phyloP scores from a whole-genome alignment of 2,329 filamentous ascomycete genomes.

The Colletotrichum ledebouriae region DNA sequence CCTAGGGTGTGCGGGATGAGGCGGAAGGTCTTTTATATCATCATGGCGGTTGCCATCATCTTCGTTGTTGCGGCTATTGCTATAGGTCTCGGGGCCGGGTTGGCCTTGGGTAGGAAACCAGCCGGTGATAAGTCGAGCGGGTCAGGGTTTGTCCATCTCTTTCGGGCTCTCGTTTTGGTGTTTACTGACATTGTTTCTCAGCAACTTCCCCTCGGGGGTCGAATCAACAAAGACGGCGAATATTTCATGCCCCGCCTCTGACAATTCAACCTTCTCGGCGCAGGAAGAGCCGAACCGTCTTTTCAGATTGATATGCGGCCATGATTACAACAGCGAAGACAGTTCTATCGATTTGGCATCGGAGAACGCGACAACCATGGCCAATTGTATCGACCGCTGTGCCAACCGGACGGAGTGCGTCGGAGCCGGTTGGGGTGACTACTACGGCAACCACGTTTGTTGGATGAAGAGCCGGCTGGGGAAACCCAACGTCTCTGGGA shows the following conservation, averaged over 20 bases:
- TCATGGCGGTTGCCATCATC: conserved; percentile 42
- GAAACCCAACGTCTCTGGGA: conserved; percentile 23
- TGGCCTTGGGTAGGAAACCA: conserved; percentile 41
- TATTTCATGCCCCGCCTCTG: conserved; percentile 42
- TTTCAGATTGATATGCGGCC: conserved; percentile 43
- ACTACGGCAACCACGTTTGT: conserved; percentile 42
- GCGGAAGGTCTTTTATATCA: conserved; percentile 44
- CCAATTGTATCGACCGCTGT: conserved; percentile 46
- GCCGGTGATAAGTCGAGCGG: background rate
- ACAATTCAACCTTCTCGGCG: conserved; percentile 39
- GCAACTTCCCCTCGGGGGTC: conserved; percentile 3
- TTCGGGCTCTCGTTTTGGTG: no score
- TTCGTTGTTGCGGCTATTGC: conserved; percentile 44
- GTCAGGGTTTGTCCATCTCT: conserved; percentile 13
- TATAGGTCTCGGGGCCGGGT: conserved; percentile 45
- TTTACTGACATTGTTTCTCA: background rate
- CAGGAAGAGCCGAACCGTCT: conserved; percentile 20
- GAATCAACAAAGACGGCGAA: conserved; percentile 29
- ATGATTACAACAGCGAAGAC: conserved; percentile 43
- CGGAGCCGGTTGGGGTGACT: conserved; percentile 45
- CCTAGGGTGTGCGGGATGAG: conserved; percentile 44
- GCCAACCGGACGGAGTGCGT: conserved; percentile 41
- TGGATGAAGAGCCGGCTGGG: conserved; percentile 45
- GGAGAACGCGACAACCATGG: conserved; percentile 41
- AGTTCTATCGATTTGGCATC: conserved; percentile 40